Conservation (phyloP, 768 basidiomycete species). For the Termitomyces sp. region DNA sequence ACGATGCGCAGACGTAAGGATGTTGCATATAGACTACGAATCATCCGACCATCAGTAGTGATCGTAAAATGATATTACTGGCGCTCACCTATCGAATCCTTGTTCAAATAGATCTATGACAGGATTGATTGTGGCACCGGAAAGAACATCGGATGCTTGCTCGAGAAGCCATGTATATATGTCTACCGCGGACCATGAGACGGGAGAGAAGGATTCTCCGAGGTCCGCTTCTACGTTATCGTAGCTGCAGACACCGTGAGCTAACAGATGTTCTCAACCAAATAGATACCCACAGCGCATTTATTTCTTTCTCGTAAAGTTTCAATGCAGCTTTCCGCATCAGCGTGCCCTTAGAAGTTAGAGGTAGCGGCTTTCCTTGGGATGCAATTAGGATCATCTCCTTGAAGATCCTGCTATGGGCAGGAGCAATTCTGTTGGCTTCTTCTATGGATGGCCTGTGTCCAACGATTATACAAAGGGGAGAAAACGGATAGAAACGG, state of each 20-base stretch:
- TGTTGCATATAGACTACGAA: background rate
- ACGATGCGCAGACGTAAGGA: conserved; percentile 3
- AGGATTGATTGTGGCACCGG: background rate
- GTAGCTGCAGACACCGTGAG: background rate
- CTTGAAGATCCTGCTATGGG: conserved; percentile 38
- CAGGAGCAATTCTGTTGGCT: conserved; percentile 32
- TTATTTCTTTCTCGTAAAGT: conserved; percentile 34
- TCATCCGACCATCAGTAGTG: too few relatives aligned
- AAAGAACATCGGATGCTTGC: background rate
- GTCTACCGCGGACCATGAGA: background rate
- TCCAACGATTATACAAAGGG: background rate
- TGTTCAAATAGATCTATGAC: conserved; percentile 3
- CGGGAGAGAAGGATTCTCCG: background rate
- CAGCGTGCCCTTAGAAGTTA: conserved; percentile 40
- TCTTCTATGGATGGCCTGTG: conserved; percentile 23
- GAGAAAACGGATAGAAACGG: too few relatives aligned
- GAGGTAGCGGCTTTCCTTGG: conserved; percentile 32
- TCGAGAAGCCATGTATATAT: conserved; percentile 2
- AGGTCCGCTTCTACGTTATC: background rate
- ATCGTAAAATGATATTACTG: background rate
- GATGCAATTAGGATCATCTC: conserved; percentile 42
- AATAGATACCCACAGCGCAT: conserved; percentile 23
- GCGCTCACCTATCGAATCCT: conserved; percentile 5
- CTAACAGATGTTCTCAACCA: background rate
- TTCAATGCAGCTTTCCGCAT: conserved; percentile 31